Percentiles rank a stretch among this genome's conserved stretches.
These are phyloP conservation scores for Coemansia sp. DNA, from an alignment of 192 early-diverging fungal species.

Conservation along the genomic window DNA sequence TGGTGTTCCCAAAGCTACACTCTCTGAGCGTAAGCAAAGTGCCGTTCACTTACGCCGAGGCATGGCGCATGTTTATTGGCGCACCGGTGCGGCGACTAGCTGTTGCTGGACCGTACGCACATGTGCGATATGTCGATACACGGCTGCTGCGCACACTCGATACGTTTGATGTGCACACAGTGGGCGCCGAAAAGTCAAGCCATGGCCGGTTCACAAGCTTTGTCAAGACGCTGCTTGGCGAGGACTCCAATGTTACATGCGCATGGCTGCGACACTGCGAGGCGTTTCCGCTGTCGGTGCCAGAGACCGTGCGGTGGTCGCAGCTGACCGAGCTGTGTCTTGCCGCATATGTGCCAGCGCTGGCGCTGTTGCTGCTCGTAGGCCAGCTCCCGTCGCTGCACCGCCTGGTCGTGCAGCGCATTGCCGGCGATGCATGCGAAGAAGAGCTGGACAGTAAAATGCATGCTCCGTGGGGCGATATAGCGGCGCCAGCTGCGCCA, in stretches of 20 bases:
- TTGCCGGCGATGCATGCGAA: conserved; percentile 27
- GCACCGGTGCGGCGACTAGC: conserved; percentile 24
- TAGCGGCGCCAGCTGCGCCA: conserved; percentile 13
- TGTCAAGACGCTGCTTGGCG: conserved; percentile 18
- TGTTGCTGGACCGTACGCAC: conserved; percentile 32
- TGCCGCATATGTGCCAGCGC: conserved; percentile 28
- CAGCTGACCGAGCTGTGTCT: conserved; percentile 29
- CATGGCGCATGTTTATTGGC: conserved; percentile 43
- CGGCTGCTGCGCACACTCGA: conserved; percentile 13
- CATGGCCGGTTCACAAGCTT: conserved; percentile 21
- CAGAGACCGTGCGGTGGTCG: conserved; percentile 19
- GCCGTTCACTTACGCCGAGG: conserved; percentile 34
- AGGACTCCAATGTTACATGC: conserved; percentile 14
- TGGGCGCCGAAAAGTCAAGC: conserved; percentile 10
- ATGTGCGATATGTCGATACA: conserved; percentile 25
- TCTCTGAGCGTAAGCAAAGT: conserved; percentile 19
- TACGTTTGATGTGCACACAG: conserved; percentile 25
- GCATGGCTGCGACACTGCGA: conserved; percentile 36
- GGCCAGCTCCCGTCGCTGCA: conserved; percentile 19
- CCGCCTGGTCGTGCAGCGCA: conserved; percentile 26
- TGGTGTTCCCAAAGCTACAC: conserved; percentile 18
- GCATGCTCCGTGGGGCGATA: background rate
- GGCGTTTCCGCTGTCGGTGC: conserved; percentile 34
- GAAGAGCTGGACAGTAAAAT: background rate
- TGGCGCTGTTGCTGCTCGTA: conserved; percentile 19